These are phyloP conservation scores for Raphanus sativus DNA, from an alignment of 345 rosid genomes.

Conservation along the genomic window DNA sequence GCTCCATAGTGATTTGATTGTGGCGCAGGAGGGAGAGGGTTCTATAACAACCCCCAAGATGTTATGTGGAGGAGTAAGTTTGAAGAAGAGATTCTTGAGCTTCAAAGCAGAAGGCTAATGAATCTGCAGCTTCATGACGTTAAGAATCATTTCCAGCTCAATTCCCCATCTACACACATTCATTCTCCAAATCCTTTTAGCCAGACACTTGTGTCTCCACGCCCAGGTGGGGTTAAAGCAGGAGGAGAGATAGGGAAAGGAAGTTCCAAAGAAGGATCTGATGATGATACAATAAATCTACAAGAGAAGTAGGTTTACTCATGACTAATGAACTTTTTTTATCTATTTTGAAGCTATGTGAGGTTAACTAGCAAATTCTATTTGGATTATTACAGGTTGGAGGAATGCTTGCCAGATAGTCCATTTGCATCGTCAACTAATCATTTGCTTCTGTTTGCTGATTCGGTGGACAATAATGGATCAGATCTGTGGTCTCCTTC, in stretches of 20 bases:
- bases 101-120: conserved; percentile 78
- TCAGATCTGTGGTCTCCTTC: conserved; percentile 36
- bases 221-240: conserved; percentile 35
- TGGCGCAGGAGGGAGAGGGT: conserved; percentile 61
- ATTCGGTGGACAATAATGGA: conserved; percentile 30
- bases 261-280: conserved; percentile 42
- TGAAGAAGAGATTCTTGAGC: conserved; percentile 76
- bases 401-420: conserved; percentile 42
- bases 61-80: conserved; percentile 49
- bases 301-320: conserved; percentile 35
- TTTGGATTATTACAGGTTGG: conserved; percentile 29
- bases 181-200: conserved; percentile 52
- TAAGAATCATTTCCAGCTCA: conserved; percentile 70
- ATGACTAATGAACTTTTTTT: background rate
- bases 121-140: conserved; percentile 77
- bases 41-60: conserved; percentile 55
- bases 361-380: background rate
- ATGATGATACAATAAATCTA: conserved; percentile 36
- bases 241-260: conserved; percentile 34
- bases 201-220: conserved; percentile 53
- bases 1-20: conserved; percentile 11
- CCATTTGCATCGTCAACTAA: conserved; percentile 36
- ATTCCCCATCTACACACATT: conserved; percentile 50
- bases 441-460: conserved; percentile 42
- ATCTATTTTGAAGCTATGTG: background rate